Percentiles rank a stretch among this genome's conserved stretches.
Evolutionary conservation across 2,329 filamentous ascomycete species (phyloP).

Genomic region (Sporothrix globosa): DNA sequence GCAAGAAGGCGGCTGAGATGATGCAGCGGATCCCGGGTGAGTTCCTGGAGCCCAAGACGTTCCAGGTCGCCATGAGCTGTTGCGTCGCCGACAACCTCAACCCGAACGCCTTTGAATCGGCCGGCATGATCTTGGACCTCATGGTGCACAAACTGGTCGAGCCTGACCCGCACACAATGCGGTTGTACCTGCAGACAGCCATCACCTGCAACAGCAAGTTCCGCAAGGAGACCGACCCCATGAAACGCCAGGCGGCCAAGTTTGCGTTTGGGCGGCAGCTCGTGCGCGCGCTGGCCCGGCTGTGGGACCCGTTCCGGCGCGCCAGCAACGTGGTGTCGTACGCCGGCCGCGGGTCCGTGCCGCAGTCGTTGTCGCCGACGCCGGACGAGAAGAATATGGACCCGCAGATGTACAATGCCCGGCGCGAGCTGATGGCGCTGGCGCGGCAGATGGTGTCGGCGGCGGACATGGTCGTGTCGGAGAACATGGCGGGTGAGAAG

Average conservation of each 20-base stretch:
- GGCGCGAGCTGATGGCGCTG: conserved; percentile 51
- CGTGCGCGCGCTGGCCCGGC: conserved; percentile 51
- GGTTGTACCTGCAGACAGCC: conserved; percentile 61
- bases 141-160: conserved; percentile 56
- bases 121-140: conserved; percentile 64
- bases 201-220: conserved; percentile 52
- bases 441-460: conserved; percentile 52
- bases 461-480: conserved; percentile 50
- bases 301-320: conserved; percentile 55
- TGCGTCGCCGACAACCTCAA: conserved; percentile 80
- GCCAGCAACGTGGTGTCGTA: conserved; percentile 44
- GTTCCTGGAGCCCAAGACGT: conserved; percentile 56
- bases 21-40: conserved; percentile 58
- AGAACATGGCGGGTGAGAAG: conserved; percentile 46
- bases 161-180: conserved; percentile 57
- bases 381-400: not conserved
- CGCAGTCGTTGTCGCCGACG: conserved; percentile 28
- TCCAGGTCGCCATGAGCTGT: conserved; percentile 71
- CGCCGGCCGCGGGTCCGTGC: conserved; percentile 34
- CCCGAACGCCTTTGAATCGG: conserved; percentile 65
- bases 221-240: conserved; percentile 42
- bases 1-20: conserved; percentile 61
- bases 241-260: conserved; percentile 44
- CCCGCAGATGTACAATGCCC: conserved; percentile 41
- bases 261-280: conserved; percentile 56